A percentile compares a stretch with the other conserved stretches of the same genome.
Evolutionary conservation across 2,329 filamentous ascomycete genomes (phyloP).

Genomic region (Dactylellina parvicollis): DNA sequence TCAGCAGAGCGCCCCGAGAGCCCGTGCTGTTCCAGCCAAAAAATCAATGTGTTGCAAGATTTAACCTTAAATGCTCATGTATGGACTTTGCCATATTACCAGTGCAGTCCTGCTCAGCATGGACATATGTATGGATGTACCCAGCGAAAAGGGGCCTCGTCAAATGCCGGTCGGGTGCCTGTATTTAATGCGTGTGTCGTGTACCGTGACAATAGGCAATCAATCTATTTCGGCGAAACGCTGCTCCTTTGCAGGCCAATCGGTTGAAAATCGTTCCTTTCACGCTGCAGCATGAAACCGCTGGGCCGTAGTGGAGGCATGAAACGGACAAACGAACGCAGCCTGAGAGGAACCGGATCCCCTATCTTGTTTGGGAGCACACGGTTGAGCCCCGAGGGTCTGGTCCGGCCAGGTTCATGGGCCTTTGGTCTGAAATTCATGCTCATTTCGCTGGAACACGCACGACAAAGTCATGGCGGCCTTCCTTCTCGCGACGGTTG

Average conservation of each 20-base stretch:
- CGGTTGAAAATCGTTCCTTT: conserved; percentile 35
- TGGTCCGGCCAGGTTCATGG: conserved; percentile 49
- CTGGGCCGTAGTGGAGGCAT: conserved; percentile 27
- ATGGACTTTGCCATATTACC: too few relatives aligned
- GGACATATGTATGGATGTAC: too few relatives aligned
- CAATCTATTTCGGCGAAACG: conserved; percentile 1
- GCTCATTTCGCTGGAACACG: conserved; percentile 50
- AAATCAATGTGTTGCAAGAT: too few relatives aligned
- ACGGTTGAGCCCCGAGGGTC: conserved; percentile 35
- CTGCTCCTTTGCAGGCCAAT: conserved; percentile 10
- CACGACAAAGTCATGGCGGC: not conserved
- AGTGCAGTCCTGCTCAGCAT: not conserved
- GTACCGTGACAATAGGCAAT: conserved; percentile 13
- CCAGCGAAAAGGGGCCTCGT: conserved; percentile 19
- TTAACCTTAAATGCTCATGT: too few relatives aligned
- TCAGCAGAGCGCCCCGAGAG: too few relatives aligned
- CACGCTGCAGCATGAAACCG: conserved; percentile 31
- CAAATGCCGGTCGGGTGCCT: not conserved
- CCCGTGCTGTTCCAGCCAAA: too few relatives aligned
- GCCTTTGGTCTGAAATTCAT: conserved; percentile 21
- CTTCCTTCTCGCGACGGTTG: too few relatives aligned
- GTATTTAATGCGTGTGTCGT: conserved; percentile 4
- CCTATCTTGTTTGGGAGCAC: conserved; percentile 48
- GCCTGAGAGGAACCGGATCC: conserved; percentile 31
- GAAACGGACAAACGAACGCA: too few relatives aligned